Conservation (phyloP, 805 yeast genomes). For the Candida railenensis region DNA sequence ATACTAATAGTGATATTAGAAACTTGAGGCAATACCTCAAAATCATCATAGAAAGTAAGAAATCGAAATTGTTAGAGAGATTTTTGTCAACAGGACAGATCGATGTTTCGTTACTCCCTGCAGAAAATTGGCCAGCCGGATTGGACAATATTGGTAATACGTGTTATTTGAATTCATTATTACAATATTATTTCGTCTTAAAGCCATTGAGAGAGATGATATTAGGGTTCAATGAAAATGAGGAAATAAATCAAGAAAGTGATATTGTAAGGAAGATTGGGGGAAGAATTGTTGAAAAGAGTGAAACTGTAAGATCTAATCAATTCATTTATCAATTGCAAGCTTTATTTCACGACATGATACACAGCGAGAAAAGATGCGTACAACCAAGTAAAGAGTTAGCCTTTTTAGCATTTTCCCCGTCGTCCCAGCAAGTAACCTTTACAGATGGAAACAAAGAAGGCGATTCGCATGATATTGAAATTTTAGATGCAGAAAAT, state of each 20-base stretch:
- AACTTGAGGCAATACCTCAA: conserved; percentile 57
- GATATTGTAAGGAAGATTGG: conserved; percentile 83
- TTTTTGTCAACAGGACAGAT: conserved; percentile 63
- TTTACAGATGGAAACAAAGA: conserved; percentile 29
- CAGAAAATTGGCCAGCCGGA: conserved; percentile 84
- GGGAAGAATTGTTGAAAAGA: conserved; percentile 76
- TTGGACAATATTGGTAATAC: conserved; percentile 94
- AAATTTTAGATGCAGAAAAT: conserved; percentile 8
- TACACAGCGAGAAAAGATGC: conserved; percentile 57
- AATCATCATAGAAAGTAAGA: conserved; percentile 51
- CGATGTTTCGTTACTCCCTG: conserved; percentile 57
- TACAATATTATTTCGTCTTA: conserved; percentile 87
- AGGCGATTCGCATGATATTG: conserved; percentile 6
- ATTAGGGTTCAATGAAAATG: conserved; percentile 48
- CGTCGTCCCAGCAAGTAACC: conserved; percentile 64
- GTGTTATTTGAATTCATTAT: conserved; percentile 85
- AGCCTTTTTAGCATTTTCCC: conserved; percentile 84
- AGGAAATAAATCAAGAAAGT: conserved; percentile 41
- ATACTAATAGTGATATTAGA: conserved; percentile 40
- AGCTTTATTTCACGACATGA: conserved; percentile 67
- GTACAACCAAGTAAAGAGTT: conserved; percentile 81
- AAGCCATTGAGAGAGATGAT: conserved; percentile 74
- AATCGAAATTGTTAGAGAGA: conserved; percentile 54
- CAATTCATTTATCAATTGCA: conserved; percentile 77
- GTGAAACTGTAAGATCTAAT: conserved; percentile 76